These are phyloP conservation scores for Macrolepiota fuliginosa DNA, from an alignment of 768 basidiomycete species.

Conservation along the genomic window DNA sequence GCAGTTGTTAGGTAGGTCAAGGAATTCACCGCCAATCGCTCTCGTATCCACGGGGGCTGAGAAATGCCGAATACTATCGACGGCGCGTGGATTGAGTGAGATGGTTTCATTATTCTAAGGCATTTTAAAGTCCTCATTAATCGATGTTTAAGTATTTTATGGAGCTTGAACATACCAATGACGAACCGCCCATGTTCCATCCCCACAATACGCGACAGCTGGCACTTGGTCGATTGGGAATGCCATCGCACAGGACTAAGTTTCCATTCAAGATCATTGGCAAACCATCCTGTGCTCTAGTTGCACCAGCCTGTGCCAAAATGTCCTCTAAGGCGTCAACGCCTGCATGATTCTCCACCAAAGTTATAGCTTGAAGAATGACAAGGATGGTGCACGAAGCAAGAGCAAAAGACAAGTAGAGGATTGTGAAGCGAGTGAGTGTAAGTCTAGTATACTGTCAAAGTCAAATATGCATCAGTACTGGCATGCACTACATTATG, in stretches of 20 bases:
- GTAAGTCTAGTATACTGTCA: slow-evolving; percentile 46
- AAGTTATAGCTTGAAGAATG: slow-evolving; percentile 37
- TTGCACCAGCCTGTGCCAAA: slow-evolving; percentile 18
- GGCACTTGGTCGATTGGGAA: slow-evolving; percentile 30
- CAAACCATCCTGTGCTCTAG: slow-evolving; percentile 25
- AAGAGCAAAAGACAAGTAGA: slow-evolving; percentile 47
- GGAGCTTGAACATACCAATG: background rate
- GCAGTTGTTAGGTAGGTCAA: slow-evolving; percentile 25
- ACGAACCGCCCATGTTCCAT: background rate
- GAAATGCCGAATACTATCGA: background rate
- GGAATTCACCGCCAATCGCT: background rate
- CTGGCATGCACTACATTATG: background rate
- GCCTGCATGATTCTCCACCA: slow-evolving; percentile 34
- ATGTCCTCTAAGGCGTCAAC: slow-evolving; percentile 23
- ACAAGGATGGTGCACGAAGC: slow-evolving; percentile 38
- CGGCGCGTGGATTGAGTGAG: background rate
- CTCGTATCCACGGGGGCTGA: background rate
- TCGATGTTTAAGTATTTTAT: background rate
- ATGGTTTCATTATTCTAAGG: background rate
- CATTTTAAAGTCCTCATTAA: background rate
- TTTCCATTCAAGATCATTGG: slow-evolving; percentile 21
- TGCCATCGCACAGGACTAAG: slow-evolving; percentile 36
- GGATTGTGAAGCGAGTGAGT: slow-evolving; percentile 44
- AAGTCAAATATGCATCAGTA: background rate
- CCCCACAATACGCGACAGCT: slow-evolving; percentile 20